phyloP scores from a whole-genome alignment of 2,329 filamentous ascomycete species.

The Epichloe amarillans region DNA sequence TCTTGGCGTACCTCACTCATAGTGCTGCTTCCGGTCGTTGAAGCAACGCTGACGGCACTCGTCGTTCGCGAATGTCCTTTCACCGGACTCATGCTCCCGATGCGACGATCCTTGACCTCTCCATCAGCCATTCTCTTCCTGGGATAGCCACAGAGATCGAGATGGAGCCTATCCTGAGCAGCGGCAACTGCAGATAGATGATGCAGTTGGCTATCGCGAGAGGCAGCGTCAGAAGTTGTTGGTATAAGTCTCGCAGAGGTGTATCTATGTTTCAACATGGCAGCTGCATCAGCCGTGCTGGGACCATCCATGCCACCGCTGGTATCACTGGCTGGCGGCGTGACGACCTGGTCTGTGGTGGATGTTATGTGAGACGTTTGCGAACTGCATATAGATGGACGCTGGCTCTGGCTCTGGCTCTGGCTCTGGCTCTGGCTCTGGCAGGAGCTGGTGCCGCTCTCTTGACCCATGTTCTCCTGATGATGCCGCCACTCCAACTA shows the following conservation, averaged over 20 bases:
- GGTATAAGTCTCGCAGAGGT: background rate
- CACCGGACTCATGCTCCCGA: conserved; percentile 30
- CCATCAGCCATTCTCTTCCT: conserved; percentile 71
- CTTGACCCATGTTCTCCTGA: background rate
- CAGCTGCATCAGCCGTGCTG: conserved; percentile 9
- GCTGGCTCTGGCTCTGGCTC: conserved; percentile 2
- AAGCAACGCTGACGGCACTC: conserved; percentile 50
- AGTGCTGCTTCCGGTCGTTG: conserved; percentile 50
- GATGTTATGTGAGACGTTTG: conserved; percentile 17
- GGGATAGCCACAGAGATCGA: conserved; percentile 23
- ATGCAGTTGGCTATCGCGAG: conserved; percentile 42
- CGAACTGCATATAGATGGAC: conserved; percentile 11
- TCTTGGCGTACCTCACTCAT: conserved; percentile 57
- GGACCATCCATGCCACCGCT: conserved; percentile 7
- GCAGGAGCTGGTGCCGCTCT: conserved; percentile 6
- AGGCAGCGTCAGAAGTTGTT: conserved; percentile 18
- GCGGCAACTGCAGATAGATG: conserved; percentile 46
- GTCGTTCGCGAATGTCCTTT: conserved; percentile 56
- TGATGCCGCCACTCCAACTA: too few species aligned
- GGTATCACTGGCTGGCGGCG: conserved; percentile 16
- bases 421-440: background rate
- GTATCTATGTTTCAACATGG: conserved; percentile 6
- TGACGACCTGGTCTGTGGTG: conserved; percentile 15
- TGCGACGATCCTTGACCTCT: conserved; percentile 45
- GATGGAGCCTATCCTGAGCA: conserved; percentile 33